Base-by-base conservation (phyloP, 345 rosid genomes). In the Eutrema japonicum region DNA sequence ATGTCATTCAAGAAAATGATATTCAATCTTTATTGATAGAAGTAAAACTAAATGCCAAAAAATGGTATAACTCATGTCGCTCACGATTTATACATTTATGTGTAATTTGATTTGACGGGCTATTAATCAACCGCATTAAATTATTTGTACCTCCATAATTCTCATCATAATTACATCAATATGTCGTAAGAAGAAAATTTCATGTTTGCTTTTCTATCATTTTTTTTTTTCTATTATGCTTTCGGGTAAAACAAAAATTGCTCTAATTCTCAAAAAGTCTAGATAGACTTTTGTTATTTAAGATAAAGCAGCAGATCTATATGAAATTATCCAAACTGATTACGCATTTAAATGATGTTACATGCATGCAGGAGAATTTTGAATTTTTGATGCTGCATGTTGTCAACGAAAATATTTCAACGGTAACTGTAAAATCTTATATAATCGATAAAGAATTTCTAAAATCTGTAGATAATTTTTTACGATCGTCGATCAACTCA, bases 121-220 rank as follows among this genome's bases (percentile, higher is more conserved):
- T 8, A 51, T 26, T 67, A 9, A 40, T 40, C 8, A 69, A 53
- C 26, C 37, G 8, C 66, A 55, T 9, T 69, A 8, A 76, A 63
- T 37, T 10, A 7, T 46, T 46, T 70, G 75, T 54, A 76, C 70
- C 59, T 7, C 18, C 26, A 62, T 18, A 40, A 49, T 63, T 69
- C n/a, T 69, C 75, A 76, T 70, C 79, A 76, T 70, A 63, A 63
- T 69, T 49, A 55, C 79, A 63, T 54, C 50, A 70, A 46, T 54
- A 16, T 64, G 64, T 76, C 75, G 71, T 70, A 55, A 70, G 66
- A 54, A 63, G 46, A 18, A 27, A 22, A 2, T 9, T 16, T 50
- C 27, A 11, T 59, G 32, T 26, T 62, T 66, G 12, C 2, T 45
- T 59, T 59, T 47, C 29, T 47, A 11, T 36, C 45, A 11, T 41